A percentile compares a stretch with the other conserved stretches of the same genome.
These are phyloP conservation scores for Alternaria angustiovoidea DNA, from an alignment of 2,329 filamentous ascomycete species.

Conservation along the genomic window DNA sequence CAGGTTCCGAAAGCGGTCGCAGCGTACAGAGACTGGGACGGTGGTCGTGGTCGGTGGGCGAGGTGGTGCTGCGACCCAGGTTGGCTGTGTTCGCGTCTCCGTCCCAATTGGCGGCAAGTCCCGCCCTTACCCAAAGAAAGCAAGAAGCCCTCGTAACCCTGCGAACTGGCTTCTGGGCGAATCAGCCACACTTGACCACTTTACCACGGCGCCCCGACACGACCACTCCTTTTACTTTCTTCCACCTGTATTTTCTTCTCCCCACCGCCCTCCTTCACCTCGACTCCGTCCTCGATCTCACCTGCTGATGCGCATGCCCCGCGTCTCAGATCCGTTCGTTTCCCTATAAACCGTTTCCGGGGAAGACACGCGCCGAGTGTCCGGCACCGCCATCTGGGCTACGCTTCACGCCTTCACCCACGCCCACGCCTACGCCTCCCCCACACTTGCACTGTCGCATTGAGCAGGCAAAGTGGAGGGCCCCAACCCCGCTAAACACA, in stretches of 20 bases:
- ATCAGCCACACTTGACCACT: conserved; percentile 24
- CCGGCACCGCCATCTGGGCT: background rate
- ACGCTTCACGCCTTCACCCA: background rate
- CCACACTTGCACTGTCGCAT: conserved; percentile 7
- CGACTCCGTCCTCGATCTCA: background rate
- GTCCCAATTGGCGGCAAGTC: conserved; percentile 14
- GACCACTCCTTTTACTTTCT: conserved; percentile 15
- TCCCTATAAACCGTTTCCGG: background rate
- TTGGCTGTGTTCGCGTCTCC: background rate
- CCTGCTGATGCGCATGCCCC: conserved; percentile 16
- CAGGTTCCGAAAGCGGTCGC: background rate
- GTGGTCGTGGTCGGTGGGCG: conserved; percentile 4
- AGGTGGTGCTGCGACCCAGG: background rate
- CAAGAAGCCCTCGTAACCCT: background rate
- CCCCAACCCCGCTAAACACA: conserved; percentile 30
- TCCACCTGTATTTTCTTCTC: conserved; percentile 8
- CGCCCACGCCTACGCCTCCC: background rate
- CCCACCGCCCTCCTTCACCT: background rate
- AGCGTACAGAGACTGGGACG: background rate
- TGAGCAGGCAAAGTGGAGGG: conserved; percentile 39
- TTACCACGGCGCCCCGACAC: conserved; percentile 10
- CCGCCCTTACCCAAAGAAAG: conserved; percentile 11
- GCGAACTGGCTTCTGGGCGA: conserved; percentile 8
- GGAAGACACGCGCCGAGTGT: conserved; percentile 7
- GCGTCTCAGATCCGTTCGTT: conserved; percentile 21